A percentile compares a stretch with the other conserved stretches of the same genome.
phyloP scores from a whole-genome alignment of 2,329 filamentous ascomycete species.

The Neoascochyta sp. region DNA sequence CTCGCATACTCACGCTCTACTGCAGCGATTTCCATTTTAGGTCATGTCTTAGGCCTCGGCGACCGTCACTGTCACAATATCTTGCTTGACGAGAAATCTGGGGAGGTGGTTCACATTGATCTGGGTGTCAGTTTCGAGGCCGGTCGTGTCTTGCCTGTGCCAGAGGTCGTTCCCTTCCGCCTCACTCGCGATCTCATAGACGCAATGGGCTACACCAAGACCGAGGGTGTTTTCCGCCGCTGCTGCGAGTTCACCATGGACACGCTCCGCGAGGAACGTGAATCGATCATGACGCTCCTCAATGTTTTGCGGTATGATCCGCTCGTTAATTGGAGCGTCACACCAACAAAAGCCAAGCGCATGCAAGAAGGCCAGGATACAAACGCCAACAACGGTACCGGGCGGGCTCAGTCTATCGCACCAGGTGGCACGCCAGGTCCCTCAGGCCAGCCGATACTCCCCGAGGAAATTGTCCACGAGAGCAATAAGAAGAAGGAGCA shows the following conservation, averaged over 20 bases:
- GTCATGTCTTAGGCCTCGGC: conserved; percentile 86
- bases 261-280: conserved; percentile 88
- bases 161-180: conserved; percentile 92
- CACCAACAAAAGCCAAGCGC: conserved; percentile 61
- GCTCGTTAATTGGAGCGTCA: conserved; percentile 91
- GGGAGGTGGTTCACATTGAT: conserved; percentile 95
- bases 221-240: conserved; percentile 93
- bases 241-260: conserved; percentile 98
- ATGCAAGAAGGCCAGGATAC: conserved; percentile 64
- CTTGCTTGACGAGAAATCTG: conserved; percentile 80
- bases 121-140: conserved; percentile 96
- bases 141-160: conserved; percentile 88
- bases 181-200: conserved; percentile 93
- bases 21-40: conserved; percentile 91
- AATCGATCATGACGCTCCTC: conserved; percentile 97
- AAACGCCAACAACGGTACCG: conserved; percentile 37
- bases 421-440: conserved; percentile 31
- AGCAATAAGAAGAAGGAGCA: conserved; percentile 43
- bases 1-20: conserved; percentile 91
- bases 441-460: conserved; percentile 9
- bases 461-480: conserved; percentile 28
- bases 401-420: conserved; percentile 29
- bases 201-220: conserved; percentile 92
- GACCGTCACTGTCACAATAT: conserved; percentile 98
- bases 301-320: conserved; percentile 98